Percentiles rank a stretch among this genome's conserved stretches.
These are phyloP conservation scores for Potentilla sterilis DNA, from an alignment of 306 rosid species.

Conservation along the genomic window DNA sequence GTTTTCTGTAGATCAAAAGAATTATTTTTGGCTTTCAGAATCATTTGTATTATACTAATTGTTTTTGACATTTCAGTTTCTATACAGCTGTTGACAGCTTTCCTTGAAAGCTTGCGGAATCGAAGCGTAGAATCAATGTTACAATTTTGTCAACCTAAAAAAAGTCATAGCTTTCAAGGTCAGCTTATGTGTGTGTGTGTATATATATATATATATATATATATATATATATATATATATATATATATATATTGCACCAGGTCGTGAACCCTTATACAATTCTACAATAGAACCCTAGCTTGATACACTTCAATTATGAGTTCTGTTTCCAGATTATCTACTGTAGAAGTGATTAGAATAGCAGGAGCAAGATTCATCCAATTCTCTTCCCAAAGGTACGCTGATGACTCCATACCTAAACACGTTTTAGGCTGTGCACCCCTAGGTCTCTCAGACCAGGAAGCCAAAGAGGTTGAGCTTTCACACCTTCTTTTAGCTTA, in stretches of 20 bases:
- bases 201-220: not conserved
- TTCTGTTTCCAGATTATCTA: conserved; percentile 30
- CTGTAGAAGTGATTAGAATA: conserved; percentile 48
- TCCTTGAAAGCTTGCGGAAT: not conserved
- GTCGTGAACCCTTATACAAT: not conserved
- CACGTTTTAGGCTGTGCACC: conserved; percentile 39
- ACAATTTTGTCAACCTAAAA: conserved; percentile 4
- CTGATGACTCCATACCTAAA: conserved; percentile 15
- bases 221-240: not conserved
- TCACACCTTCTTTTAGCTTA: conserved; percentile 53
- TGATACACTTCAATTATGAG: not conserved
- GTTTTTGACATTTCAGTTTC: conserved; percentile 4
- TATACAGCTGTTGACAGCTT: conserved; percentile 7
- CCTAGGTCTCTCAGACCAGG: conserved; percentile 44
- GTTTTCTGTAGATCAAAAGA: not conserved
- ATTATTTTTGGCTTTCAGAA: not conserved
- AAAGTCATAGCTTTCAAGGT: conserved; percentile 12
- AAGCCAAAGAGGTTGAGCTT: conserved; percentile 47
- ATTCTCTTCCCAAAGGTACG: conserved; percentile 26
- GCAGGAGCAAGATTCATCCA: conserved; percentile 56
- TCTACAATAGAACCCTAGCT: not conserved
- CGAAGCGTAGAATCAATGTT: conserved; percentile 2
- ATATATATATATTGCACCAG: not conserved
- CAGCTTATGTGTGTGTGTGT: conserved; percentile 9
- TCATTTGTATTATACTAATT: not conserved